These are phyloP conservation scores for Hymenotorrendiella dingleyae DNA, from an alignment of 2,329 filamentous ascomycete genomes.

Conservation along the genomic window DNA sequence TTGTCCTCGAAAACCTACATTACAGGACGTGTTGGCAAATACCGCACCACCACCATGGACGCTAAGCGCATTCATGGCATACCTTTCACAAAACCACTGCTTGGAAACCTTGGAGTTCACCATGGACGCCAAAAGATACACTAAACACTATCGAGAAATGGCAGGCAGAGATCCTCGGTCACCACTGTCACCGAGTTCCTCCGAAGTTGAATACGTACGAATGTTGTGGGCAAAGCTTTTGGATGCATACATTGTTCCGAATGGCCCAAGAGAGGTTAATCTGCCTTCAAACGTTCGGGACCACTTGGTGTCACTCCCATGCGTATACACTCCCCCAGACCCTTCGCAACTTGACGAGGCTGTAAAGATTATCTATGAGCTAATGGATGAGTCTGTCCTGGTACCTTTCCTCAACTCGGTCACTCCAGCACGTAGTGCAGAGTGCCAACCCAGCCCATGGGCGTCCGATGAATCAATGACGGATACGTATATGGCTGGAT, in stretches of 20 bases:
- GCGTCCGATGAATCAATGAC: slow-evolving; percentile 27
- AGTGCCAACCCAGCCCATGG: slow-evolving; percentile 25
- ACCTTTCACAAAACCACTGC: slow-evolving; percentile 94
- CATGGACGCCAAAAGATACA: slow-evolving; percentile 84
- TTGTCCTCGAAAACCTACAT: slow-evolving; percentile 59
- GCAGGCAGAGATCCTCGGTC: slow-evolving; percentile 39
- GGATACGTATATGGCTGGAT: slow-evolving; percentile 24
- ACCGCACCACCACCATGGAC: slow-evolving; percentile 84
- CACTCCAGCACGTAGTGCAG: slow-evolving; percentile 21
- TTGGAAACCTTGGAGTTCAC: slow-evolving; percentile 95
- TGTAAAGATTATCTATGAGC: slow-evolving; percentile 81
- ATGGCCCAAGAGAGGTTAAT: slow-evolving; percentile 82
- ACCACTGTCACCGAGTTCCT: slow-evolving; percentile 23
- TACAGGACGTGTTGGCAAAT: slow-evolving; percentile 85
- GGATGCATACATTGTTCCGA: slow-evolving; percentile 83
- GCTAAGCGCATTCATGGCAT: slow-evolving; percentile 88
- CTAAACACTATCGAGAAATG: slow-evolving; percentile 39
- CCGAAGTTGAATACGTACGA: slow-evolving; percentile 53
- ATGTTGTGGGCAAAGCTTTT: slow-evolving; percentile 84
- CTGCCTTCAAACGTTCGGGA: slow-evolving; percentile 82
- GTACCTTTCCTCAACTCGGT: slow-evolving; percentile 75
- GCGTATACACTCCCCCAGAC: slow-evolving; percentile 57
- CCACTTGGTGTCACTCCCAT: slow-evolving; percentile 61
- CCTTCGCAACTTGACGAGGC: slow-evolving; percentile 76
- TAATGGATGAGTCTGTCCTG: slow-evolving; percentile 96